Base-by-base conservation (phyloP, 208 protist species). In the Trypanosoma cruzi region DNA sequence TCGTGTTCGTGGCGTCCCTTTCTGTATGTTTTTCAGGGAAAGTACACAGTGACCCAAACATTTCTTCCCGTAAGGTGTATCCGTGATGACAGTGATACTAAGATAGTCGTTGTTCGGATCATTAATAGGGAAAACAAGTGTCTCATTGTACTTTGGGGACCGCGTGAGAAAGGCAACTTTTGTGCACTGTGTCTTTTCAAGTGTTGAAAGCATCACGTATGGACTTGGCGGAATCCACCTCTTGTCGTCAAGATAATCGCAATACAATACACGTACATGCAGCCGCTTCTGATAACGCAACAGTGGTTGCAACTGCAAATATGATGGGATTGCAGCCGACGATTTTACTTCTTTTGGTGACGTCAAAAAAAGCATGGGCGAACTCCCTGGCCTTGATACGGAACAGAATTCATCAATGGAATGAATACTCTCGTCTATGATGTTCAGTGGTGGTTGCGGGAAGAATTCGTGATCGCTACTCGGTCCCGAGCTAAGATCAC, bases 141-240 rank as follows among this genome's bases (percentile, higher is more conserved):
- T 77, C 67, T 93, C 84, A 59, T 92, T 81, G 67, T 85, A 96
- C 58, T 54, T 62, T 20, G 90, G 90, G 52, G 85, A 73, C 31
- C 61, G 64, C 4, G 90, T 92, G 53, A 70, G 62, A 63, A 92
- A 88, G 28, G 78, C 75, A 24, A 82, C 62, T 29, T 71, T 76
- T 18, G 90, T 81, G 22, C 68, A 69, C 59, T 87, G 79, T 58
- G 87, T 88, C 67, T 85, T 82, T 46, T 67, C 54, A 20, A 89
- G 72, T 42, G 87, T 96, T 50, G 81, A 84, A 63, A 96, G 83
- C 64, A 90, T 73, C 59, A 96, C 73, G 58, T 90, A 96, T 24
- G 90, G 90, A 73, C 75, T 91, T 44, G 86, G 85, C 59, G 62
- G 40, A 48, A 73, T 66, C 50, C 57, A 57, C 3, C 55, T 50